phyloP scores from a whole-genome alignment of 805 yeast species.

The Candida boidinii region DNA sequence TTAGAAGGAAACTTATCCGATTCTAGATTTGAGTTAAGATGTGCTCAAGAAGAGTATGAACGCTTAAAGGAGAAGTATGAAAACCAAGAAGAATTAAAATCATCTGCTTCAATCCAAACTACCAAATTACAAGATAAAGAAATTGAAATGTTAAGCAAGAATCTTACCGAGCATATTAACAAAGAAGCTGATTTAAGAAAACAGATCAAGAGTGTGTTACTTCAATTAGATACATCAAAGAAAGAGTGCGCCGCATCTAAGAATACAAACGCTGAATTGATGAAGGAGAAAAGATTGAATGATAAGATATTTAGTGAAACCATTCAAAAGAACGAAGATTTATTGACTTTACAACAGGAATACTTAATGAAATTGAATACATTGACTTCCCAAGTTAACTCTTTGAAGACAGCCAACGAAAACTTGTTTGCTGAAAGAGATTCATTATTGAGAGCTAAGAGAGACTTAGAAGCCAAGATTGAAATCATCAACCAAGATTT shows the following conservation, averaged over 20 bases:
- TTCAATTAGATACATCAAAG: conserved; percentile 49
- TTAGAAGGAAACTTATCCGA: conserved; percentile 51
- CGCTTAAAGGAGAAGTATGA: conserved; percentile 44
- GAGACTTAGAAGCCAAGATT: conserved; percentile 35
- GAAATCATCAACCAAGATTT: conserved; percentile 31
- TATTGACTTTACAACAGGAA: conserved; percentile 34
- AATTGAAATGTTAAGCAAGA: conserved; percentile 42
- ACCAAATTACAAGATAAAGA: conserved; percentile 34
- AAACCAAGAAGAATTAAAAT: conserved; percentile 30
- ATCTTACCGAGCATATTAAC: conserved; percentile 46
- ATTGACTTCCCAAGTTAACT: conserved; percentile 42
- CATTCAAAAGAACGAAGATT: conserved; percentile 34
- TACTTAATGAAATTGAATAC: conserved; percentile 35
- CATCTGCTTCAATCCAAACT: conserved; percentile 21
- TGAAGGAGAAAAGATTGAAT: conserved; percentile 34
- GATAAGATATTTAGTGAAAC: conserved; percentile 30
- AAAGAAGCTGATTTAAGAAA: conserved; percentile 61
- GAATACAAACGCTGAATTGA: conserved; percentile 27
- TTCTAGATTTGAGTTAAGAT: conserved; percentile 44
- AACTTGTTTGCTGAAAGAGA: conserved; percentile 59
- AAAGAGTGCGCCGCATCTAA: conserved; percentile 34
- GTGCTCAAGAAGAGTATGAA: conserved; percentile 37
- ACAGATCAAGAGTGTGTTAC: conserved; percentile 50
- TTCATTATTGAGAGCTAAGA: conserved; percentile 41
- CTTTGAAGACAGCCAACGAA: conserved; percentile 49